Conservation (phyloP, 345 rosid genomes). For the Arabis hirsuta region DNA sequence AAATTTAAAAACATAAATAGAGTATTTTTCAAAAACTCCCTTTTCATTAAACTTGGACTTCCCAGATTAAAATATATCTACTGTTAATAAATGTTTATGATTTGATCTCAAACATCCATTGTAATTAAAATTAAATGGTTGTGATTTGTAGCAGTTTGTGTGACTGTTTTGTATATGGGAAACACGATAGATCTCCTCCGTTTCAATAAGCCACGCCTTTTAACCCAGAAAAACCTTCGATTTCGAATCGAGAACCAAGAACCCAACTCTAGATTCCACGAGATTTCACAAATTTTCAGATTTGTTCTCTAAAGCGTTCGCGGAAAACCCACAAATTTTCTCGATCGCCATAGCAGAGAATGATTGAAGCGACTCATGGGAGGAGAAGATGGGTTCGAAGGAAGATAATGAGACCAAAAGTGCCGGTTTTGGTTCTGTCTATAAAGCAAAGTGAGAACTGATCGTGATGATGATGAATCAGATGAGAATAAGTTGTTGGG, state of each 20-base stretch:
- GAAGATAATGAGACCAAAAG: slow-evolving; percentile 28
- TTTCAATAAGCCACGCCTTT: slow-evolving; percentile 30
- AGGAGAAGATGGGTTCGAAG: slow-evolving; percentile 18
- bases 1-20: too few species aligned
- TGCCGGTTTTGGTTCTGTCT: slow-evolving; percentile 40
- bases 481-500: slow-evolving; percentile 35
- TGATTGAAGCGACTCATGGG: slow-evolving; percentile 36
- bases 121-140: too few species aligned
- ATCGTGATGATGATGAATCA: slow-evolving; percentile 2
- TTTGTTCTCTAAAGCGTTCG: slow-evolving; percentile 45
- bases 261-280: slow-evolving; percentile 45
- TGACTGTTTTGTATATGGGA: too few species aligned
- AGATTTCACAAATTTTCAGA: slow-evolving; percentile 39
- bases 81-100: too few species aligned
- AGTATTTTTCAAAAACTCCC: too few species aligned
- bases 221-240: slow-evolving; percentile 37
- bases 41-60: too few species aligned
- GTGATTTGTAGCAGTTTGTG: too few species aligned
- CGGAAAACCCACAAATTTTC: slow-evolving; percentile 44
- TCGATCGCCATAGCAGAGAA: slow-evolving; percentile 44
- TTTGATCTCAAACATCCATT: too few species aligned
- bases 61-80: too few species aligned
- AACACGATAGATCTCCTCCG: too few species aligned
- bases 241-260: slow-evolving; percentile 42
- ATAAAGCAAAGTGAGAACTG: slow-evolving; percentile 19